phyloP scores from a whole-genome alignment of 768 basidiomycete genomes.

The Tricholoma sp. region DNA sequence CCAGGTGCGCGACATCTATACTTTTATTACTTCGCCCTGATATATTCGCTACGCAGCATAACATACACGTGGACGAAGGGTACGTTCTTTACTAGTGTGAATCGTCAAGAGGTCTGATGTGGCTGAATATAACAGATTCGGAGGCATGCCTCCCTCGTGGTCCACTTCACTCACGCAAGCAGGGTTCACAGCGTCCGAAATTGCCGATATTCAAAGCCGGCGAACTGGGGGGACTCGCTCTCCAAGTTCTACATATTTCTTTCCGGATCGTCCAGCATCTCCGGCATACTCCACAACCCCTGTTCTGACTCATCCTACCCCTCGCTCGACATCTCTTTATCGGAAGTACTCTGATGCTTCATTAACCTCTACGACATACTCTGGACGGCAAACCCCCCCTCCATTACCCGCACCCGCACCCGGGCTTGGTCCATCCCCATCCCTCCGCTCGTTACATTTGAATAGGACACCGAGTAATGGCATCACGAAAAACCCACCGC shows the following conservation, averaged over 20 bases:
- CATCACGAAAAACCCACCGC: slow-evolving; percentile 1
- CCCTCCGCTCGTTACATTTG: slow-evolving; percentile 16
- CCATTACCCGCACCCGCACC: slow-evolving; percentile 3
- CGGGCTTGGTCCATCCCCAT: slow-evolving; percentile 13
- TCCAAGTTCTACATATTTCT: slow-evolving; percentile 29
- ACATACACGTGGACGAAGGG: slow-evolving; percentile 78
- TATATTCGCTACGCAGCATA: slow-evolving; percentile 42
- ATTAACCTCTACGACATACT: slow-evolving; percentile 10
- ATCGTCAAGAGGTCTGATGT: neutral
- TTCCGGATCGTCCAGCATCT: slow-evolving; percentile 31
- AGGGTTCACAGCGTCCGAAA: slow-evolving; percentile 68
- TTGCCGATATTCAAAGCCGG: slow-evolving; percentile 48
- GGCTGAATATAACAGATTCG: slow-evolving; percentile 33
- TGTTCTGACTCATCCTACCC: slow-evolving; percentile 24
- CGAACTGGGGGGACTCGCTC: slow-evolving; percentile 32
- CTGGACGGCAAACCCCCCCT: slow-evolving; percentile 2
- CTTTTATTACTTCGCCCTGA: neutral
- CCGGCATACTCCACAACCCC: slow-evolving; percentile 21
- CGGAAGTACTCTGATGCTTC: slow-evolving; percentile 29
- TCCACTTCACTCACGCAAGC: slow-evolving; percentile 51
- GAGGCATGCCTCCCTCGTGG: slow-evolving; percentile 74
- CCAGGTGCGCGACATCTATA: slow-evolving; percentile 40
- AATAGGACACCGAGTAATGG: slow-evolving; percentile 6
- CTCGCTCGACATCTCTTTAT: slow-evolving; percentile 32
- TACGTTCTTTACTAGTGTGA: slow-evolving; percentile 26